Evolutionary conservation across 257 asterid species (phyloP).

Genomic region (Coffea canephora): DNA sequence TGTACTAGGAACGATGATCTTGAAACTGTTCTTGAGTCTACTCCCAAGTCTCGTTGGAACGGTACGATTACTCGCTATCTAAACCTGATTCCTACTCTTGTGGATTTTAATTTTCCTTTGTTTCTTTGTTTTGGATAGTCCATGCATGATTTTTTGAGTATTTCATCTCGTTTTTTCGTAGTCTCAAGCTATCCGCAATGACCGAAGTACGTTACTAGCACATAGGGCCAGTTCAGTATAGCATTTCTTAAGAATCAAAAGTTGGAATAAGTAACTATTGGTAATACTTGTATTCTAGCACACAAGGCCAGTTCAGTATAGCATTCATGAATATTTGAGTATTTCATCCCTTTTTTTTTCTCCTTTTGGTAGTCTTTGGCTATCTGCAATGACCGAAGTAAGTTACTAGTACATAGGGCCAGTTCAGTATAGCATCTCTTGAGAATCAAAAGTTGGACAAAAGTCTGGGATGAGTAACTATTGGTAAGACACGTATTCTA

Average conservation of each 20-base stretch:
- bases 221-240: too few relatives aligned
- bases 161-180: too few relatives aligned
- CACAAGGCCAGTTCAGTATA: too few relatives aligned
- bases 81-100: neutral
- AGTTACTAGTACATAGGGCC: neutral
- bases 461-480: neutral
- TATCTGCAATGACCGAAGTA: too few relatives aligned
- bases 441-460: neutral
- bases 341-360: too few relatives aligned
- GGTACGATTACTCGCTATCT: constrained; percentile 41
- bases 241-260: neutral
- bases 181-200: too few relatives aligned
- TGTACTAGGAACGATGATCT: constrained; percentile 94
- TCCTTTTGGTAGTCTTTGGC: too few relatives aligned
- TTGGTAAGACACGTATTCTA: too few relatives aligned
- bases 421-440: neutral
- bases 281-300: too few relatives aligned
- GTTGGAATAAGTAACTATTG: too few relatives aligned
- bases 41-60: constrained; percentile 86
- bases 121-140: neutral
- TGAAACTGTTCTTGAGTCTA: constrained; percentile 82
- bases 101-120: neutral
- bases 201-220: too few relatives aligned
- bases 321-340: neutral
- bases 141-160: neutral